Conservation (phyloP, 305 asterid genomes). For the Fraxinus floribunda region DNA sequence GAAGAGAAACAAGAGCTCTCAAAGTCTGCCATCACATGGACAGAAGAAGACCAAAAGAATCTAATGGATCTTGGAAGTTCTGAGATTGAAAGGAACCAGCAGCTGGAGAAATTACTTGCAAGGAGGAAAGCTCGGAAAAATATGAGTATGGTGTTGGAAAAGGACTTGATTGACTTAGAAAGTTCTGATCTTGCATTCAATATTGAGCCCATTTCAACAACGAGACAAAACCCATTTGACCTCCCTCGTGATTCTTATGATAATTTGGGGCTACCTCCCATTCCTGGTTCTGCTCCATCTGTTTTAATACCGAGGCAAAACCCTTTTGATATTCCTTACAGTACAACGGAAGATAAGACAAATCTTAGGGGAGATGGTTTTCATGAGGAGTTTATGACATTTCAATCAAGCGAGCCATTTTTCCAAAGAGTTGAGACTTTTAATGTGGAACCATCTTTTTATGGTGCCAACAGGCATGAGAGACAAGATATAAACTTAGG, state of each 20-base stretch:
- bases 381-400: slow-evolving; percentile 56
- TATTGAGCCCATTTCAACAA: slow-evolving; percentile 68
- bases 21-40: slow-evolving; percentile 74
- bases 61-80: slow-evolving; percentile 92
- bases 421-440: slow-evolving; percentile 75
- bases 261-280: slow-evolving; percentile 59
- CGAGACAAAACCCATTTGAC: slow-evolving; percentile 77
- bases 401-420: slow-evolving; percentile 54
- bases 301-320: slow-evolving; percentile 63
- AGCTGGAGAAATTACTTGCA: slow-evolving; percentile 80
- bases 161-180: slow-evolving; percentile 82
- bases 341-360: slow-evolving; percentile 83
- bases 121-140: slow-evolving; percentile 77
- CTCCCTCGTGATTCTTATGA: slow-evolving; percentile 45
- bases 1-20: slow-evolving; percentile 57
- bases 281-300: slow-evolving; percentile 99
- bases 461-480: slow-evolving; percentile 51
- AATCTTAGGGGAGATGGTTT: slow-evolving; percentile 65
- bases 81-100: slow-evolving; percentile 83
- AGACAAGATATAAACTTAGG: slow-evolving; percentile 48
- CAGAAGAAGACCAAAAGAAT: slow-evolving; percentile 96
- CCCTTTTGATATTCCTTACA: slow-evolving; percentile 91
- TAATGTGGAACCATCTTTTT: slow-evolving; percentile 64
- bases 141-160: slow-evolving; percentile 51
- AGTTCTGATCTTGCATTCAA: slow-evolving; percentile 58